Evolutionary conservation across 495 filamentous ascomycete species (phyloP).

Genomic region (Beverwykella pulmonaria): DNA sequence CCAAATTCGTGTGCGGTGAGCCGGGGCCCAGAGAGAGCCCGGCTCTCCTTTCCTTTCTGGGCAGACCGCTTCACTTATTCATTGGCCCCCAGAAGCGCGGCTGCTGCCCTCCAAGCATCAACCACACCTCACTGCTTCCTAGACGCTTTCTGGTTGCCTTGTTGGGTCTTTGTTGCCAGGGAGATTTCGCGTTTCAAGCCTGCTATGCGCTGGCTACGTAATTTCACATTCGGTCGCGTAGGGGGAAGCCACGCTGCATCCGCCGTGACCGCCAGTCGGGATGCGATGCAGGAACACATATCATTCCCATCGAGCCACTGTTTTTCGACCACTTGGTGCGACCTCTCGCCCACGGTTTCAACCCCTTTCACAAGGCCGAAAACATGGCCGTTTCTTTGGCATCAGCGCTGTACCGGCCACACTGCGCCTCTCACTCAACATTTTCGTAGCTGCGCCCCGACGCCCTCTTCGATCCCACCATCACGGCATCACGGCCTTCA

Average conservation of each 20-base stretch:
- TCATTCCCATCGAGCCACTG: neutral
- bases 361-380: slow-evolving; percentile 10
- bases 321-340: neutral
- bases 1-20: no score
- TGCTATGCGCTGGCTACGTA: neutral
- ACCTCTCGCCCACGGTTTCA: slow-evolving; percentile 22
- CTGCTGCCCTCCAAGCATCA: slow-evolving; percentile 9
- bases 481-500: neutral
- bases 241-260: neutral
- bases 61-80: neutral
- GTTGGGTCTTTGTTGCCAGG: neutral
- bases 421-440: slow-evolving; percentile 14
- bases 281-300: slow-evolving; percentile 25
- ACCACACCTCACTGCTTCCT: neutral
- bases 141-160: slow-evolving; percentile 12
- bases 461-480: slow-evolving; percentile 9
- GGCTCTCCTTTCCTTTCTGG: no score
- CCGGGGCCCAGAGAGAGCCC: no score
- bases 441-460: slow-evolving; percentile 8
- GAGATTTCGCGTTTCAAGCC: neutral
- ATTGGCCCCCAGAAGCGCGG: neutral
- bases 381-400: neutral
- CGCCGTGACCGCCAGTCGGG: slow-evolving; percentile 11
- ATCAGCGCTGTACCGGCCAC: neutral
- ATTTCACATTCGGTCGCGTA: slow-evolving; percentile 1